These are phyloP conservation scores for Leccinum variicolor DNA, from an alignment of 768 basidiomycete species.

Conservation along the genomic window DNA sequence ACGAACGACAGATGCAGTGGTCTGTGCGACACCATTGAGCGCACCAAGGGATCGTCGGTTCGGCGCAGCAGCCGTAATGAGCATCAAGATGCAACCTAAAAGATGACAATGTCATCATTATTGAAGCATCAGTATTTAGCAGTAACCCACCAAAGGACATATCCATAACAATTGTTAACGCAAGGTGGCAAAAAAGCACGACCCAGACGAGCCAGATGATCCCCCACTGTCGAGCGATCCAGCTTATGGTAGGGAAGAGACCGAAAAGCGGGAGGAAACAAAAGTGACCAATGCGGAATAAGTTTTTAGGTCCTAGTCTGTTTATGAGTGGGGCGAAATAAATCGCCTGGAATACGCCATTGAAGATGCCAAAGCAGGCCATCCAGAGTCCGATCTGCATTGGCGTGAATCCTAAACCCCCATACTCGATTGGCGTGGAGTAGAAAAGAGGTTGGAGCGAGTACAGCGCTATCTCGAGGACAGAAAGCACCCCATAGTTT, in stretches of 20 bases:
- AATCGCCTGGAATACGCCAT: conserved; percentile 31
- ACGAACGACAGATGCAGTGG: conserved; percentile 28
- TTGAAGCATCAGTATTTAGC: not conserved
- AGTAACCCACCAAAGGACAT: conserved; percentile 34
- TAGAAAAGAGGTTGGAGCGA: conserved; percentile 40
- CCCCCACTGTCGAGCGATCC: conserved; percentile 24
- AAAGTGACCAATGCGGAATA: conserved; percentile 28
- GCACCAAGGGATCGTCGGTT: conserved; percentile 66
- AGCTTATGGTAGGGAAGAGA: conserved; percentile 31
- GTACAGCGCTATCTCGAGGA: conserved; percentile 32
- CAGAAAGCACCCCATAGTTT: conserved; percentile 37
- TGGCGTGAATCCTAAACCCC: conserved; percentile 37
- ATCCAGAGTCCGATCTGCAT: conserved; percentile 36
- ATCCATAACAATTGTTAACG: conserved; percentile 20
- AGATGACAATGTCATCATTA: not conserved
- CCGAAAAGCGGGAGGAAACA: conserved; percentile 30
- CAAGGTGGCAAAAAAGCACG: conserved; percentile 23
- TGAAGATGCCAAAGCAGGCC: conserved; percentile 32
- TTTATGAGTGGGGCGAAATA: conserved; percentile 31
- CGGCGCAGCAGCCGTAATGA: conserved; percentile 62
- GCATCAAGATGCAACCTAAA: conserved; percentile 66
- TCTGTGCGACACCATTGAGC: conserved; percentile 51
- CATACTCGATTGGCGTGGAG: conserved; percentile 33
- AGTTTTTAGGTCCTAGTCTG: conserved; percentile 28
- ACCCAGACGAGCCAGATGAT: conserved; percentile 27